Evolutionary conservation across 768 basidiomycete genomes (phyloP).

Genomic region (Lanmaoa pseudosensibilis): DNA sequence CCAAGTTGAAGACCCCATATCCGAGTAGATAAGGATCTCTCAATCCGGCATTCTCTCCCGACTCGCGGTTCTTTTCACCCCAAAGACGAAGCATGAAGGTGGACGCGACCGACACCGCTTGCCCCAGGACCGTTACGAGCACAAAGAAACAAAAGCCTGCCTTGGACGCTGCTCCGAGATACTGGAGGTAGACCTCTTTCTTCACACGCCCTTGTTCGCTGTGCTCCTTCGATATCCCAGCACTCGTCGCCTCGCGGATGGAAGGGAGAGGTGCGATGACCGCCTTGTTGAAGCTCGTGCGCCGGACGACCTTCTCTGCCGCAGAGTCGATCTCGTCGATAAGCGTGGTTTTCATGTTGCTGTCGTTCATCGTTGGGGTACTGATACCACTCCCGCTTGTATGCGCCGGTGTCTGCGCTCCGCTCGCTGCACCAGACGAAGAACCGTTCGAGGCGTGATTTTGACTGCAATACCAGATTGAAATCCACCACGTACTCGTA

Average conservation of each 20-base stretch:
- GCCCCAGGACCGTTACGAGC: slow-evolving; percentile 51
- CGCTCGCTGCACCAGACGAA: slow-evolving; percentile 45
- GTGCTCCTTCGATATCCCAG: slow-evolving; percentile 66
- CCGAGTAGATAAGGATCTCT: slow-evolving; percentile 53
- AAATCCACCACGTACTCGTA: background rate
- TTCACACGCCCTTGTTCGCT: slow-evolving; percentile 83
- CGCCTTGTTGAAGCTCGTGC: slow-evolving; percentile 59
- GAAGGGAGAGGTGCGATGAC: slow-evolving; percentile 44
- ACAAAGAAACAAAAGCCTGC: slow-evolving; percentile 69
- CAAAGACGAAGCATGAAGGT: slow-evolving; percentile 74
- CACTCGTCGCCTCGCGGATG: slow-evolving; percentile 39
- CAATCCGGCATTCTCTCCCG: slow-evolving; percentile 59
- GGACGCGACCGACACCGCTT: slow-evolving; percentile 57
- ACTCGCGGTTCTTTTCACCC: slow-evolving; percentile 74
- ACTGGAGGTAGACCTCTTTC: slow-evolving; percentile 68
- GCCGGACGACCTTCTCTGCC: slow-evolving; percentile 57
- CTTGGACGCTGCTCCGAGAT: slow-evolving; percentile 78
- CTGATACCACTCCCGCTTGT: slow-evolving; percentile 25
- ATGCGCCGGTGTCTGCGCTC: slow-evolving; percentile 47
- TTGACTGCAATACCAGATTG: slow-evolving; percentile 30
- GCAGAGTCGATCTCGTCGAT: slow-evolving; percentile 33
- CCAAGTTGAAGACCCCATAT: slow-evolving; percentile 68
- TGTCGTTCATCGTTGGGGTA: slow-evolving; percentile 22
- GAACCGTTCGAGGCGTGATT: slow-evolving; percentile 46
- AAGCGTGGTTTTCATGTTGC: slow-evolving; percentile 24